Base-by-base conservation (phyloP, 345 rosid genomes). In the Brassica juncea region DNA sequence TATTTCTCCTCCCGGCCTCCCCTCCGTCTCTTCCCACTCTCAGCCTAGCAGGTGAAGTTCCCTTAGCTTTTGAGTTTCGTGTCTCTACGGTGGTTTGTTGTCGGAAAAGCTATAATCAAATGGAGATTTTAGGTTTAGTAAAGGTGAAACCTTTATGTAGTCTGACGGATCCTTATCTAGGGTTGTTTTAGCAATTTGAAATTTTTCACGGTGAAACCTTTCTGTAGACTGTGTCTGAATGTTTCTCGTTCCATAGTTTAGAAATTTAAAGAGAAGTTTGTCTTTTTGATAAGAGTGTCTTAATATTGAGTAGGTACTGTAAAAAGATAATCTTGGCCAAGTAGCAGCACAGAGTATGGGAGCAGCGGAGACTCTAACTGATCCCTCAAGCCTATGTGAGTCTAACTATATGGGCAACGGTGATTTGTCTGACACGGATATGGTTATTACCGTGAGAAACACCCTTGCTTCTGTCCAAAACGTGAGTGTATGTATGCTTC, bases 391-490 rank as follows among this genome's bases (percentile, higher is more conserved):
- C 61, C 35, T 78, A 28, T 65, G 19, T 4, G 21, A 31, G 61
- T 1, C 8, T 3, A 34, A 15, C 5, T 34, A 6, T 49, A 72
- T 79, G 75, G 85, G 84, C 12, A 86, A 75, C 27, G 67, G 42
- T 57, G 77, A 74, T 81, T 69, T 84, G 74, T 78, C 77, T 15
- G 97, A 92, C 57, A 77, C 81, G 0, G 84, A 87, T 32, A 42
- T 89, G 73, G 87, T 86, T 71, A 80, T 66, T 74, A 80, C 84
- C 66, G 84, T 90, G 28, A 87, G 88, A 78, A 76, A 80, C 19
- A 92, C 95, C 3, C 91, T 90, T 65, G 61, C 65, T 1, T 74
- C 86, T 8, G 89, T 81, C 19, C 31, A 47, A 39, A 32, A 67
- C 16, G 94, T 88, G 76, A 82, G 86, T 66, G 86, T n/a, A n/a